A percentile compares a stretch with the other conserved stretches of the same genome.
Conservation (phyloP, 495 filamentous ascomycete genomes). For the Amphirosellinia nigrospora region DNA sequence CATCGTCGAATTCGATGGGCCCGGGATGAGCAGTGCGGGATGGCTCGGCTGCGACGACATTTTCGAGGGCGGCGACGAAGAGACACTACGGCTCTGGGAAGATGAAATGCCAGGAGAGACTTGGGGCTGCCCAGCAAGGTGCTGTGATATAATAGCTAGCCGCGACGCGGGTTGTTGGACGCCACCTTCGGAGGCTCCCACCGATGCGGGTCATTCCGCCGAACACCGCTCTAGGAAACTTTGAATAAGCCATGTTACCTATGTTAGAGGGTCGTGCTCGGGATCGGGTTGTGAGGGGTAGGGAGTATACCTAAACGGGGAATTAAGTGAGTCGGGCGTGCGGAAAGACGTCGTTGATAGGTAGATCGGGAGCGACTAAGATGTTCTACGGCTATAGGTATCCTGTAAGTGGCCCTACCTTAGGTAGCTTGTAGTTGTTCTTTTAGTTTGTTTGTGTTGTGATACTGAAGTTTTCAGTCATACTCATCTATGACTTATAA, state of each 20-base stretch:
- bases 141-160: conserved; percentile 80
- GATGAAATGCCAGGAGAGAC: conserved; percentile 61
- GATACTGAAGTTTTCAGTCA: background rate
- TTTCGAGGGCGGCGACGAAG: conserved; percentile 43
- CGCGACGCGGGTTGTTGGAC: conserved; percentile 68
- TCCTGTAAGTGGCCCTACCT: background rate
- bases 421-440: background rate
- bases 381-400: conserved; percentile 8
- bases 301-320: conserved; percentile 18
- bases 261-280: conserved; percentile 10
- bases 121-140: conserved; percentile 65
- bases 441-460: background rate
- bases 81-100: conserved; percentile 43
- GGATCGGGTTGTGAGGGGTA: conserved; percentile 3
- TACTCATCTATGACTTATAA: background rate
- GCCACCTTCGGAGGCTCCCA: conserved; percentile 29
- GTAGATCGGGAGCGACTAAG: conserved; percentile 17
- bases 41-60: conserved; percentile 85
- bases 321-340: conserved; percentile 4
- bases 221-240: conserved; percentile 39
- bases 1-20: conserved; percentile 98
- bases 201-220: conserved; percentile 51
- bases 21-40: conserved; percentile 87
- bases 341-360: conserved; percentile 7
- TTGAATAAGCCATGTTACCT: conserved; percentile 42